A percentile compares a stretch with the other conserved stretches of the same genome.
phyloP scores from a whole-genome alignment of 257 asterid genomes.

The Cruciata laevipes region DNA sequence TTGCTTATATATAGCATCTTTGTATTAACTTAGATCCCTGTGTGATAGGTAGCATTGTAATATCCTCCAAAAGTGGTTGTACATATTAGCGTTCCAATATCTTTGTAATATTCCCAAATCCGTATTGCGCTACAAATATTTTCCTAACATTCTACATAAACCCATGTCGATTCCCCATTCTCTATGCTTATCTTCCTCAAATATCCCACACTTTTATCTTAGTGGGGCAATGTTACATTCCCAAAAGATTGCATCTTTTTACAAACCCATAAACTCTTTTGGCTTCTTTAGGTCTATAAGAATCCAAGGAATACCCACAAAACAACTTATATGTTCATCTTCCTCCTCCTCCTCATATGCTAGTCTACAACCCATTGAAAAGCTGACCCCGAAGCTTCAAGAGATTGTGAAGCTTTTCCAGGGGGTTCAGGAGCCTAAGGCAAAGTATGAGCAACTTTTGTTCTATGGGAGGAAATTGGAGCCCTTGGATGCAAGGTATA shows the following conservation, averaged over 20 bases:
- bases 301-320: conserved; percentile 40
- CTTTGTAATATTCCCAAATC: too few relatives aligned
- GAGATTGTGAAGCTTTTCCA: conserved; percentile 60
- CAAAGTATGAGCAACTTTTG: conserved; percentile 65
- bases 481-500: conserved; percentile 46
- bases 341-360: conserved; percentile 30
- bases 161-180: conserved; percentile 52
- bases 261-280: conserved; percentile 19
- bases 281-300: conserved; percentile 31
- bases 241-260: conserved; percentile 25
- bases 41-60: too few relatives aligned
- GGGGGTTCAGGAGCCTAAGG: conserved; percentile 57
- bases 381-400: conserved; percentile 73
- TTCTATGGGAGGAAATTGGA: conserved; percentile 59
- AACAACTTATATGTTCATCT: conserved; percentile 25
- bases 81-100: too few relatives aligned
- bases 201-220: conserved; percentile 26
- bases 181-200: conserved; percentile 24
- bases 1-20: too few relatives aligned
- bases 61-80: too few relatives aligned
- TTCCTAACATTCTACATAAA: too few relatives aligned
- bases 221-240: conserved; percentile 25
- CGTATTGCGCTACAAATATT: too few relatives aligned
- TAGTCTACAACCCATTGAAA: conserved; percentile 54
- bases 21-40: too few relatives aligned